A percentile compares a stretch with the other conserved stretches of the same genome.
Conservation (phyloP, 2,329 filamentous ascomycete genomes). For the Pestalotiopsis sp. region DNA sequence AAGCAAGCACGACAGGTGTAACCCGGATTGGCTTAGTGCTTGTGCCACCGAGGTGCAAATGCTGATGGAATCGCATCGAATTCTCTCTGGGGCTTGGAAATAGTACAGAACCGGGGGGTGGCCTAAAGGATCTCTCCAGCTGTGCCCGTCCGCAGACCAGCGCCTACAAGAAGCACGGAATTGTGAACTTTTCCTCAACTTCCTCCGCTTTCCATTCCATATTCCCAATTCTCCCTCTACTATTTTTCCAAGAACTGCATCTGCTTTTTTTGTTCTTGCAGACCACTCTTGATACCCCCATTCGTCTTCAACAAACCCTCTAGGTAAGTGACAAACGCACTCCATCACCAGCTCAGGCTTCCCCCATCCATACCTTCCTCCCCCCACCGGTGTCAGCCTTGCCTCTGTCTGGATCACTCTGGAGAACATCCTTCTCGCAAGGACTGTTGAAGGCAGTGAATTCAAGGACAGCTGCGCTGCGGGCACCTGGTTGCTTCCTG, state of each 20-base stretch:
- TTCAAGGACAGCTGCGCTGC: not conserved
- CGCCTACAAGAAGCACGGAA: slow-evolving; percentile 10
- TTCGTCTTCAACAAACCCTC: slow-evolving; percentile 15
- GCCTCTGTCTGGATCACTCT: not conserved
- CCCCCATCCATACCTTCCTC: not conserved
- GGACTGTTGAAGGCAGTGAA: not conserved
- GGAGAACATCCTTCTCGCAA: not conserved
- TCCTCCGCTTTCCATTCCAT: not conserved
- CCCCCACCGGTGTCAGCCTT: slow-evolving; percentile 14
- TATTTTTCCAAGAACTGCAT: not conserved
- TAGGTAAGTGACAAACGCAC: slow-evolving; percentile 14
- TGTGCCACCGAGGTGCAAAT: slow-evolving; percentile 5
- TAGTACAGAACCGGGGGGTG: slow-evolving; percentile 1
- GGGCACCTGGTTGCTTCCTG: not conserved
- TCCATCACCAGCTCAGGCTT: not conserved
- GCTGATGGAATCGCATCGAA: slow-evolving; percentile 20
- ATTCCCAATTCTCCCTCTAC: slow-evolving; percentile 2
- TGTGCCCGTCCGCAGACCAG: not conserved
- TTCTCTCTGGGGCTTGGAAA: slow-evolving; percentile 13
- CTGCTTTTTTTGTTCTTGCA: slow-evolving; percentile 1
- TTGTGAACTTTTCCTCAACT: slow-evolving; percentile 14
- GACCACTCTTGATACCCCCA: slow-evolving; percentile 13
- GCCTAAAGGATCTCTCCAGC: slow-evolving; percentile 2
- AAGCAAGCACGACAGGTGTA: not conserved
- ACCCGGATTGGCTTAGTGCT: not conserved